These are phyloP conservation scores for Schizothecium vesticola DNA, from an alignment of 495 filamentous ascomycete species.

Conservation along the genomic window DNA sequence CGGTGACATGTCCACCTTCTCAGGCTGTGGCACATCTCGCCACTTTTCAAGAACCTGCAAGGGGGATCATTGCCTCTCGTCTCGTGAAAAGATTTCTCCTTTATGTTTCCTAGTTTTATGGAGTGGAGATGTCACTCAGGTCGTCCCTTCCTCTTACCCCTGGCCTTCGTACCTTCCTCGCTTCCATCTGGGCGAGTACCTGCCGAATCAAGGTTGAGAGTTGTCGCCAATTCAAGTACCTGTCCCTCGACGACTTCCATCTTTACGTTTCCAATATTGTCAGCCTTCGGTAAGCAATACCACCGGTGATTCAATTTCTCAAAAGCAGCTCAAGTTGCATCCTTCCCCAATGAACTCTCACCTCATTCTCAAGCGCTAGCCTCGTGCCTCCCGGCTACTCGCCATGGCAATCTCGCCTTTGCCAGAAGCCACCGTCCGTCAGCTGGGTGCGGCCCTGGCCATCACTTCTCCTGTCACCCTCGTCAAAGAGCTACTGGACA, in stretches of 20 bases:
- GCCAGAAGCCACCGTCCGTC: slow-evolving; percentile 55
- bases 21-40: too few relatives aligned
- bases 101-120: neutral
- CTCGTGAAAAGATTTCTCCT: neutral
- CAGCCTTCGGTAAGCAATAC: neutral
- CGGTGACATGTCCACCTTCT: neutral
- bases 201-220: neutral
- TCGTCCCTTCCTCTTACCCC: neutral
- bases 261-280: neutral
- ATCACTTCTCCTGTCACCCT: slow-evolving; percentile 68
- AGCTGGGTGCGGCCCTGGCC: slow-evolving; percentile 66
- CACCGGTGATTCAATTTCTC: neutral
- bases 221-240: neutral
- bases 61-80: neutral
- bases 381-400: neutral
- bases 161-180: neutral
- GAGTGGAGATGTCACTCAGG: neutral
- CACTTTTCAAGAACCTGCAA: too few relatives aligned
- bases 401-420: slow-evolving; percentile 46
- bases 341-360: neutral
- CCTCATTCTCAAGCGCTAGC: neutral
- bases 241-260: neutral
- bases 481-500: slow-evolving; percentile 90
- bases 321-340: neutral
- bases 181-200: neutral